Evolutionary conservation across 2,329 filamentous ascomycete genomes (phyloP), one percentile per base, ranked within the genome.

Genomic region (Teratosphaeria pseudoeucalypti): DNA sequence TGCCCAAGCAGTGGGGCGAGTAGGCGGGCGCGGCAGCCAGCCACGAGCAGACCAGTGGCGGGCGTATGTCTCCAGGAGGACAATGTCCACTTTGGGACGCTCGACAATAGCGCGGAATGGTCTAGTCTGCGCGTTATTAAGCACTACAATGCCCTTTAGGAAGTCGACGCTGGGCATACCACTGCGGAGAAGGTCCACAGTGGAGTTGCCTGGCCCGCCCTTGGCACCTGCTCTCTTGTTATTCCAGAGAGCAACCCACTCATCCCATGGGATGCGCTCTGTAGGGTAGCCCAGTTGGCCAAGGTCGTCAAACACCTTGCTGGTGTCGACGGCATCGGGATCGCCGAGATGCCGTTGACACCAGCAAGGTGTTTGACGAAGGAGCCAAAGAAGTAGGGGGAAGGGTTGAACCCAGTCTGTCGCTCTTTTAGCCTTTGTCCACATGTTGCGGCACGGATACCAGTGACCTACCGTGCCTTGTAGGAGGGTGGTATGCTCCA

Each of bases 21-120:
- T 76, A 3, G 88, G 88, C 19, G 86, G 80, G 2, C 77, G 78
- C 5, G 83, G 79, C 4, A 92, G 78, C 89, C 89, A 92, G 53
- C 89, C 89, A 71, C 89, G 78, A 19, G 87, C 87, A 69, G 87
- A 92, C 79, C 89, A 92, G 71, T 92, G 87, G 16, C 89, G 86
- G 26, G 86, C 83, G 70, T 92, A 92, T 0, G 85, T 92, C 71
- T 89, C 85, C 6, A 91, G 81, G n/a, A 92, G 76, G 16, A 82
- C 78, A 19, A 74, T 77, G 68, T 91, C 86, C 27, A 91, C 86
- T 71, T 84, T 85, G 1, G 87, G 86, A 5, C 88, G 81, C 64
- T 84, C 77, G 1, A 91, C 77, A 61, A 67, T 79, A 66, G 74
- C 80, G 69, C 74, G 82, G 56, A 84, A 78, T 1, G 86, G 82